These are phyloP conservation scores for Lobosporangium transversale DNA, from an alignment of 192 early-diverging fungal species.

Conservation along the genomic window DNA sequence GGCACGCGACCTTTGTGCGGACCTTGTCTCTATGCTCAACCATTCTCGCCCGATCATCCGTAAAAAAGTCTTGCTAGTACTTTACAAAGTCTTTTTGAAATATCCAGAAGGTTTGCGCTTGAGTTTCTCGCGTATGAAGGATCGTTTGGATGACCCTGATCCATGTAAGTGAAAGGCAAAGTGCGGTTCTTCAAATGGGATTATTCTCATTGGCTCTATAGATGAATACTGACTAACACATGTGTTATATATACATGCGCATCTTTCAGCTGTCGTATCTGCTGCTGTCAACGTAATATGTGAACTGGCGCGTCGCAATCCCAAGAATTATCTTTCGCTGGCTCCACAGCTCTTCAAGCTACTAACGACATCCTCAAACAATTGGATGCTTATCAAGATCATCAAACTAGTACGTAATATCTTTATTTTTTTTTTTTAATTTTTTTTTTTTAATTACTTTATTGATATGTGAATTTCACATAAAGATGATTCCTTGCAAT, in stretches of 20 bases:
- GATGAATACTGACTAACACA: too few species aligned
- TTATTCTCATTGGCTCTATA: too few species aligned
- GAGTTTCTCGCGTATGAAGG: conserved; percentile 86
- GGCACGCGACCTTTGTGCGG: conserved; percentile 87
- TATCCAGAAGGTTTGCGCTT: conserved; percentile 88
- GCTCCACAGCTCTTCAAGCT: conserved; percentile 95
- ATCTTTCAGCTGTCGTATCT: conserved; percentile 82
- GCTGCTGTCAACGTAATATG: conserved; percentile 96
- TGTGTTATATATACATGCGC: too few species aligned
- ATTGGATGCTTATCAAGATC: conserved; percentile 99
- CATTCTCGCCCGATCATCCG: conserved; percentile 95
- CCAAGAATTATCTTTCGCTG: conserved; percentile 91
- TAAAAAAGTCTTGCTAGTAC: conserved; percentile 87
- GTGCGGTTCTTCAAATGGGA: too few species aligned
- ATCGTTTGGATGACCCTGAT: conserved; percentile 91
- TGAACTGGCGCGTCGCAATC: conserved; percentile 93
- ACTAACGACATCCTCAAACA: conserved; percentile 90
- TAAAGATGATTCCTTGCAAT: too few species aligned
- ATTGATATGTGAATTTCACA: too few species aligned
- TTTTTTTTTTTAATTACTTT: background rate
- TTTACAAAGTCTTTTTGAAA: conserved; percentile 90
- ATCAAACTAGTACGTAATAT: conserved; percentile 84
- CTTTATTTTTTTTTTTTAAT: background rate
- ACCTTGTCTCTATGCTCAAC: conserved; percentile 86
- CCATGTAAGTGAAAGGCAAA: conserved; percentile 65